phyloP scores from a whole-genome alignment of 805 yeast species.

The Ogataea glucozyma region DNA sequence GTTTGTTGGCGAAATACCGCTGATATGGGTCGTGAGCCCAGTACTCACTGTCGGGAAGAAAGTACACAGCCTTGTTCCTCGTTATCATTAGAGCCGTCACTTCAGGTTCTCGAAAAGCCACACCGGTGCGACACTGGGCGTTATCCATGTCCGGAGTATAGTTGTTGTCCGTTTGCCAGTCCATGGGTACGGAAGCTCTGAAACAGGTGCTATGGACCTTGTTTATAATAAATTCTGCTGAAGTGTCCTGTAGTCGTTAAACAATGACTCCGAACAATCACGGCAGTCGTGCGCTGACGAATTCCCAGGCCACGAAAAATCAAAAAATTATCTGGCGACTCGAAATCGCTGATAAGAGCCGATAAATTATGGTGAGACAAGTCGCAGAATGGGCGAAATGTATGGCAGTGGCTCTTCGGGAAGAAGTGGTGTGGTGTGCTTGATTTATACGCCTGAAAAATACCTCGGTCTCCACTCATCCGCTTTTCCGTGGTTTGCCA shows the following conservation, averaged over 20 bases:
- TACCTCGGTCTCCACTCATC: background rate
- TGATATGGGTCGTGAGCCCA: constrained; percentile 33
- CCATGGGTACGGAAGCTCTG: no score
- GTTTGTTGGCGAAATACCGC: constrained; percentile 23
- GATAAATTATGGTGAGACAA: constrained; percentile 1
- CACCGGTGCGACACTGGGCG: background rate
- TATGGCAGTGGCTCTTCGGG: background rate
- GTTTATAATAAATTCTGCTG: background rate
- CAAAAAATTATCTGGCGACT: constrained; percentile 2
- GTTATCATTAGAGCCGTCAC: no score
- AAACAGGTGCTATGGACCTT: background rate
- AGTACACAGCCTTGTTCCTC: constrained; percentile 1
- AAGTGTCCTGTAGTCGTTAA: constrained; percentile 4
- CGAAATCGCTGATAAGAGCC: background rate
- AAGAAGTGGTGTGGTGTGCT: background rate
- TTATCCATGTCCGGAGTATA: background rate
- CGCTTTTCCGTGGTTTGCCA: background rate
- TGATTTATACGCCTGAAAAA: no score
- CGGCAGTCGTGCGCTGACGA: constrained; percentile 1
- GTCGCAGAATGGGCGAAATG: background rate
- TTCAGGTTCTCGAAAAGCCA: no score
- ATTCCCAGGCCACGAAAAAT: background rate
- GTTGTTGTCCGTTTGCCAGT: background rate
- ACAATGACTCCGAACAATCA: constrained; percentile 1
- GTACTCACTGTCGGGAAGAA: constrained; percentile 13